Percentiles rank a stretch among this genome's conserved stretches.
Evolutionary conservation across 192 early-diverging fungal species (phyloP).

Genomic region (Cetraspora pellucida): DNA sequence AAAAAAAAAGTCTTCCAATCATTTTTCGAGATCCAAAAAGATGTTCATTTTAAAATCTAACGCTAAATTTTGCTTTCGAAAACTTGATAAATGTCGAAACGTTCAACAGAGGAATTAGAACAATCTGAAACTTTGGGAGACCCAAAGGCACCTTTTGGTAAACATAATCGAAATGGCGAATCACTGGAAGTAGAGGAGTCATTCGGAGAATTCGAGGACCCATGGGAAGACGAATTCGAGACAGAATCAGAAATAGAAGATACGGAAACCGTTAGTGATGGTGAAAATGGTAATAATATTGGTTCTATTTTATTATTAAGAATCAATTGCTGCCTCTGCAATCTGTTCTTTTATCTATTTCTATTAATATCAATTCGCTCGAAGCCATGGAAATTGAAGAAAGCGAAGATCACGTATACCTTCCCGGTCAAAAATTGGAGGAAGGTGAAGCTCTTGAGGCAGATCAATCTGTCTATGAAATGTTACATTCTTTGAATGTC

Average conservation of each 20-base stretch:
- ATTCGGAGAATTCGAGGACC: conserved; percentile 93
- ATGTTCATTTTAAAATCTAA: background rate
- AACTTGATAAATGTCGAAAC: conserved; percentile 41
- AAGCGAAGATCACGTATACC: conserved; percentile 73
- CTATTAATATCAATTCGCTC: background rate
- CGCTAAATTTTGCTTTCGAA: background rate
- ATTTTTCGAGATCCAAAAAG: background rate
- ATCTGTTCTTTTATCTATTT: background rate
- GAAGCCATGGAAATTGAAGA: conserved; percentile 53
- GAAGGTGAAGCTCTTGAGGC: conserved; percentile 91
- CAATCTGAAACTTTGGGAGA: background rate
- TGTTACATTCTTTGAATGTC: conserved; percentile 92
- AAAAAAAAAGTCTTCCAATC: background rate
- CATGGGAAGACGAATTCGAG: conserved; percentile 86
- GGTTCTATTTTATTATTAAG: background rate
- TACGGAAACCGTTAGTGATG: background rate
- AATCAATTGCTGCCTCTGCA: background rate
- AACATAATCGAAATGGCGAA: conserved; percentile 1
- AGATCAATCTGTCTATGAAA: conserved; percentile 93
- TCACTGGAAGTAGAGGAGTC: conserved; percentile 52
- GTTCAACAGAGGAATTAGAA: conserved; percentile 37
- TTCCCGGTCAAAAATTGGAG: conserved; percentile 85
- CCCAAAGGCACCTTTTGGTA: conserved; percentile 26
- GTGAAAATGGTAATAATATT: background rate
- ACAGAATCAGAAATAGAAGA: conserved; percentile 55